phyloP scores from a whole-genome alignment of 2,329 filamentous ascomycete genomes.

The Microsporum audouinii region DNA sequence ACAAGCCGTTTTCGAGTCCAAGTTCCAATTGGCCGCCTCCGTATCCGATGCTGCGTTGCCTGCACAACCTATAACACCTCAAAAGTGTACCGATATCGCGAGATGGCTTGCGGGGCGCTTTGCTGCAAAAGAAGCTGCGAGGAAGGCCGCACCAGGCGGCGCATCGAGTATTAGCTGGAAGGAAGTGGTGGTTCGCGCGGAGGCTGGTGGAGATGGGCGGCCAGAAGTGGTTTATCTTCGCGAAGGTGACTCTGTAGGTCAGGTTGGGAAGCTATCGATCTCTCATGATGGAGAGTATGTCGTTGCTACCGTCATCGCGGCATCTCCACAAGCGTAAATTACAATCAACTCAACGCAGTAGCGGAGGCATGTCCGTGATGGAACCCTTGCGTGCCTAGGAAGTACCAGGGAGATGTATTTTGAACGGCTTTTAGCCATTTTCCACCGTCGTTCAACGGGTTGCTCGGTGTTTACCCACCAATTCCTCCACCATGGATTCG shows the following conservation, averaged over 20 bases:
- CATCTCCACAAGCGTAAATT: slow-evolving; percentile 43
- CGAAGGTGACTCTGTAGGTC: slow-evolving; percentile 26
- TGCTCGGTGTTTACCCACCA: no score
- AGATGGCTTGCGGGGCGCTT: slow-evolving; percentile 43
- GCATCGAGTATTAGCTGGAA: slow-evolving; percentile 50
- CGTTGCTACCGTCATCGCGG: slow-evolving; percentile 49
- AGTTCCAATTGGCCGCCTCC: slow-evolving; percentile 18
- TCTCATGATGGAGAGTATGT: slow-evolving; percentile 82
- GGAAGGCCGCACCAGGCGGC: slow-evolving; percentile 49
- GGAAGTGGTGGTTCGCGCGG: slow-evolving; percentile 41
- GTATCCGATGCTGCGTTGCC: slow-evolving; percentile 3
- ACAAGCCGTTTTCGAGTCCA: slow-evolving; percentile 29
- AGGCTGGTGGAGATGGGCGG: slow-evolving; percentile 19
- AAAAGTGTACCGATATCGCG: slow-evolving; percentile 23
- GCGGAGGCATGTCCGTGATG: no score
- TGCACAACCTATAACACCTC: slow-evolving; percentile 19
- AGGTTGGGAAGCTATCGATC: slow-evolving; percentile 62
- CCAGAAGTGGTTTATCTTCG: slow-evolving; percentile 31
- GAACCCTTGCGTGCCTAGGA: no score
- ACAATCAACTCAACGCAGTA: slow-evolving; percentile 20
- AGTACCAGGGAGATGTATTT: no score
- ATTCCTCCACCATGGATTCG: no score
- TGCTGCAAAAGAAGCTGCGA: slow-evolving; percentile 61
- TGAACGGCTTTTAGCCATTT: no score
- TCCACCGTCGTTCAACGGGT: no score